Percentiles rank a stretch among this genome's conserved stretches.
phyloP scores from a whole-genome alignment of 78 protist genomes.

The Chrysochromulina tobinii region DNA sequence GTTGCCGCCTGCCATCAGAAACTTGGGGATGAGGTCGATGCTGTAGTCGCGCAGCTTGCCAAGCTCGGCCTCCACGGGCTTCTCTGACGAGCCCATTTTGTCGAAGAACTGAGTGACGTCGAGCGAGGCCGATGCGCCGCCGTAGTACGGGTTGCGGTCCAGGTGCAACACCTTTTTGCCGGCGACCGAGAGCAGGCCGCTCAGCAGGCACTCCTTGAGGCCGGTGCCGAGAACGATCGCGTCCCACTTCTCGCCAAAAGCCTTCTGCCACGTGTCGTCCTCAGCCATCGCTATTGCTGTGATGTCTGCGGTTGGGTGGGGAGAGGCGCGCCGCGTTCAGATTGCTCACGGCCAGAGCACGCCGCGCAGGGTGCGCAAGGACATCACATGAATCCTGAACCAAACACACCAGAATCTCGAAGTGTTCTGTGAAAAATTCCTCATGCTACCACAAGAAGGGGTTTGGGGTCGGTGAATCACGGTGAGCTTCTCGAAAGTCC shows the following conservation, averaged over 20 bases:
- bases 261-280: neutral
- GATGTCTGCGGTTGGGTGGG: too few species aligned
- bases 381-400: too few species aligned
- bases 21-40: slow-evolving; percentile 96
- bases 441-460: too few species aligned
- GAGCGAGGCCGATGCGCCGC: slow-evolving; percentile 96
- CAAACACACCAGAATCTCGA: too few species aligned
- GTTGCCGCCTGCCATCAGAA: slow-evolving; percentile 79
- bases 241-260: slow-evolving; percentile 81
- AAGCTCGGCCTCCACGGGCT: slow-evolving; percentile 36
- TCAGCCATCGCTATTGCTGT: too few species aligned
- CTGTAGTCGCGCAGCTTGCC: slow-evolving; percentile 93
- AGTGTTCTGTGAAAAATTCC: too few species aligned
- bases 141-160: slow-evolving; percentile 98
- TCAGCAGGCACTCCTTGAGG: slow-evolving; percentile 96
- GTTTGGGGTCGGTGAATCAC: too few species aligned
- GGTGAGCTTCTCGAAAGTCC: too few species aligned
- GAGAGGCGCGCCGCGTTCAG: too few species aligned
- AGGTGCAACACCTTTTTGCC: slow-evolving; percentile 94
- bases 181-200: slow-evolving; percentile 90
- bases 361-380: too few species aligned
- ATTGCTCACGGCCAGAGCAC: too few species aligned
- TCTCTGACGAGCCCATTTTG: slow-evolving; percentile 25
- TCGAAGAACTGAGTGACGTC: slow-evolving; percentile 83
- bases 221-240: slow-evolving; percentile 97